phyloP scores from a whole-genome alignment of 2,329 filamentous ascomycete genomes.

The Paracamarosporium sp. region DNA sequence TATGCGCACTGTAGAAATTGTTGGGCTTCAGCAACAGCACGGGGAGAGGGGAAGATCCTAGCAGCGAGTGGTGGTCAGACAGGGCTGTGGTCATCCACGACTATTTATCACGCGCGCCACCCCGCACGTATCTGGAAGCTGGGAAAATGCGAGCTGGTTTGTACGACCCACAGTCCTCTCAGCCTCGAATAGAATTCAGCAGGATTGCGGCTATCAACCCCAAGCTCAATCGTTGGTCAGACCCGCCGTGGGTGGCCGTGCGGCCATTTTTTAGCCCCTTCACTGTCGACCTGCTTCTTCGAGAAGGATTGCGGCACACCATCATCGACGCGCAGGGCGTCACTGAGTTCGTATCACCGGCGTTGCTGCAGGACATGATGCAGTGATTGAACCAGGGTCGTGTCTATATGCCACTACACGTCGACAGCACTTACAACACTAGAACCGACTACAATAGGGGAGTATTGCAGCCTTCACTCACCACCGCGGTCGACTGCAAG shows the following conservation, averaged over 20 bases:
- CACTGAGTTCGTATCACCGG: background rate
- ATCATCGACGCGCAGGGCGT: background rate
- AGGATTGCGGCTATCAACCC: background rate
- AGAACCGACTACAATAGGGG: no score
- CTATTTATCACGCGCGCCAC: slow-evolving; percentile 4
- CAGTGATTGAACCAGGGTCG: no score
- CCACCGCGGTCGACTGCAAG: no score
- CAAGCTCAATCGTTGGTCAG: background rate
- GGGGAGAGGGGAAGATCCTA: background rate
- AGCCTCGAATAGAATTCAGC: background rate
- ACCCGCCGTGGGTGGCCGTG: background rate
- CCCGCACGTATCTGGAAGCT: slow-evolving; percentile 4
- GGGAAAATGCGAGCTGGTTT: background rate
- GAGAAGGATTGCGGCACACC: background rate
- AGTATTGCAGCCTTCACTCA: no score
- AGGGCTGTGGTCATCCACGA: background rate
- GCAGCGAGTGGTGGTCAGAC: background rate
- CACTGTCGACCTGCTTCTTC: slow-evolving; percentile 5
- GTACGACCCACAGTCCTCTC: background rate
- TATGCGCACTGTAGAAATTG: background rate
- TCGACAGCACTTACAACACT: no score
- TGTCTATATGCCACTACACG: no score
- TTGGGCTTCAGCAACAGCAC: background rate
- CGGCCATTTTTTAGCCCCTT: background rate
- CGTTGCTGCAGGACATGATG: background rate